Conservation (phyloP, 164 flowering plant genomes). For the Malania oleifera region DNA sequence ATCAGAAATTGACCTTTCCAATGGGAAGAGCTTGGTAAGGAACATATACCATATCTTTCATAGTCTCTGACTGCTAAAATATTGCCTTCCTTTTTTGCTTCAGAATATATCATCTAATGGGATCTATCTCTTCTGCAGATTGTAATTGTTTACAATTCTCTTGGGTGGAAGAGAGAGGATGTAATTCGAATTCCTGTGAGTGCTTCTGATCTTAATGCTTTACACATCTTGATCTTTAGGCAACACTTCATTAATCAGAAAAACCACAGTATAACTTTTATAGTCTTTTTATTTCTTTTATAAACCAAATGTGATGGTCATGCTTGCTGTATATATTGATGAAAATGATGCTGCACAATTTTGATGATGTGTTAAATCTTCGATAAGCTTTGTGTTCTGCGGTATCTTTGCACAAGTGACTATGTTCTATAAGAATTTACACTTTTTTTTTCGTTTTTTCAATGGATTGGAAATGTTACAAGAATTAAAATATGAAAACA, state of each 20-base stretch:
- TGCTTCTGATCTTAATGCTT: conserved; percentile 10
- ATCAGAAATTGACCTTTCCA: conserved; percentile 29
- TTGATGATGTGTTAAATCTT: background rate
- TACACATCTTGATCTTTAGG: background rate
- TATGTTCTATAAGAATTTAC: no score
- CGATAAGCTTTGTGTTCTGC: no score
- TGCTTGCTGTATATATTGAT: background rate
- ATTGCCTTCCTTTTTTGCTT: background rate
- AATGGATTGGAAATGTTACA: no score
- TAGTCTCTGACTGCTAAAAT: conserved; percentile 6
- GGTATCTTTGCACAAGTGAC: no score
- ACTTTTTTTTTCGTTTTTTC: no score
- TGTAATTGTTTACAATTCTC: conserved; percentile 74
- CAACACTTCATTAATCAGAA: no score
- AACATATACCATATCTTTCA: conserved; percentile 3
- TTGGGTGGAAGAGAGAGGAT: conserved; percentile 89
- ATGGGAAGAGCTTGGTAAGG: conserved; percentile 46
- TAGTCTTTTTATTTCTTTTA: background rate
- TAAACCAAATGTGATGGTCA: background rate
- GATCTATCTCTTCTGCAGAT: conserved; percentile 41
- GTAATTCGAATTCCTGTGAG: conserved; percentile 81
- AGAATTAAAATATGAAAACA: no score
- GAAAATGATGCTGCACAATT: background rate
- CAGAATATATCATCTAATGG: background rate
- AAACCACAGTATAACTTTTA: background rate